Evolutionary conservation across 192 early-diverging fungal species (phyloP).

Genomic region (Podila epicladia): DNA sequence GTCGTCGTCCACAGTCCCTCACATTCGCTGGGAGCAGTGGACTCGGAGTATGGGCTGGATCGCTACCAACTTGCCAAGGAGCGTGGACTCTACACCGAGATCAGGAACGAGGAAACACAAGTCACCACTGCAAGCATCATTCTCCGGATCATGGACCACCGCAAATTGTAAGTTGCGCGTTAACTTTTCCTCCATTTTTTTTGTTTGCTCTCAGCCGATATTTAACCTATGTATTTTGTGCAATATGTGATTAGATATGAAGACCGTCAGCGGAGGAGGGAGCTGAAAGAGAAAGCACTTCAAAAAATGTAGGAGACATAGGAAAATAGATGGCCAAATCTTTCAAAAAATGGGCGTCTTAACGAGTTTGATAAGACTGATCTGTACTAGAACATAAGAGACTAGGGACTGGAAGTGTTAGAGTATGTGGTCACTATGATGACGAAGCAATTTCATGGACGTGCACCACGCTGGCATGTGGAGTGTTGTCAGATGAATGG

Average conservation of each 20-base stretch:
- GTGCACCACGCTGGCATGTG: too few relatives aligned
- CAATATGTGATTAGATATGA: constrained; percentile 55
- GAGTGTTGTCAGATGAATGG: too few relatives aligned
- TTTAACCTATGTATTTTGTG: background rate
- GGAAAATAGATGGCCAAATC: too few relatives aligned
- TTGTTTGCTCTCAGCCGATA: background rate
- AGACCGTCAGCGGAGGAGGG: constrained; percentile 75
- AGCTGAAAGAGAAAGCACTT: too few relatives aligned
- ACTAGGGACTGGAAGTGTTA: too few relatives aligned
- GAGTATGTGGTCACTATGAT: too few relatives aligned
- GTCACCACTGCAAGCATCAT: constrained; percentile 89
- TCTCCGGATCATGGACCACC: constrained; percentile 81
- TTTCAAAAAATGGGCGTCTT: too few relatives aligned
- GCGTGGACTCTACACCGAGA: constrained; percentile 78
- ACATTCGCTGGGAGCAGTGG: too few relatives aligned
- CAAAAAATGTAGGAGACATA: too few relatives aligned
- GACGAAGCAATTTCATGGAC: too few relatives aligned
- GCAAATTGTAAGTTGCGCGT: constrained; percentile 66
- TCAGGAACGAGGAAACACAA: constrained; percentile 72
- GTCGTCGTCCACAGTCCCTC: constrained; percentile 52
- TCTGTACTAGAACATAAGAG: too few relatives aligned
- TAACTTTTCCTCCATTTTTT: background rate
- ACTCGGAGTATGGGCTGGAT: constrained; percentile 66
- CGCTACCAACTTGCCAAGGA: constrained; percentile 86
- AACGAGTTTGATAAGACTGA: too few relatives aligned